Conservation (phyloP, 2,329 filamentous ascomycete species). For the Epichloe bromicola region DNA sequence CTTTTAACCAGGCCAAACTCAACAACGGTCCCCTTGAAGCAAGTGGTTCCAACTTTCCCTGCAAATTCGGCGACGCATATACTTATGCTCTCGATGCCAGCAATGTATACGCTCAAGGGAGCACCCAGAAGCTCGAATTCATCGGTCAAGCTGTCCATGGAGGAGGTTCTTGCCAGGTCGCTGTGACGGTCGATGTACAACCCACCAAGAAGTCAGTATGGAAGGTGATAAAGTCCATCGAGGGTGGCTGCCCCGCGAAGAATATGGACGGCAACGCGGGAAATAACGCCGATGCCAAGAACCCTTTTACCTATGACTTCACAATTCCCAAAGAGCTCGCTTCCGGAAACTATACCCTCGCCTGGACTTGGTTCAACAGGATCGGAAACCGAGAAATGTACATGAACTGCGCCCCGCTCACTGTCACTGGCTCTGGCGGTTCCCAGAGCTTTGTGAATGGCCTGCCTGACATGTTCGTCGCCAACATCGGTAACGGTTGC, state of each 20-base stretch:
- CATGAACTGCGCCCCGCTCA: slow-evolving; percentile 83
- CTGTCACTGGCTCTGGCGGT: slow-evolving; percentile 42
- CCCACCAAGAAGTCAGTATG: slow-evolving; percentile 57
- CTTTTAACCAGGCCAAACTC: slow-evolving; percentile 33
- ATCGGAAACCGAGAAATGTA: slow-evolving; percentile 92
- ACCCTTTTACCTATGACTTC: slow-evolving; percentile 52
- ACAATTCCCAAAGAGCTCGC: slow-evolving; percentile 58
- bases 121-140: slow-evolving; percentile 43
- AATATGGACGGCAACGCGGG: slow-evolving; percentile 44
- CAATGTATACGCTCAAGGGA: slow-evolving; percentile 43
- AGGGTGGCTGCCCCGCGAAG: slow-evolving; percentile 69
- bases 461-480: slow-evolving; percentile 60
- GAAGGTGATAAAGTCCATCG: slow-evolving; percentile 81
- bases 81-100: slow-evolving; percentile 26
- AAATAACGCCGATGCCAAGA: slow-evolving; percentile 23
- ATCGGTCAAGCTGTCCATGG: slow-evolving; percentile 67
- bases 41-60: slow-evolving; percentile 62
- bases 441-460: slow-evolving; percentile 38
- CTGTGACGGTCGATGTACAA: slow-evolving; percentile 63
- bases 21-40: slow-evolving; percentile 51
- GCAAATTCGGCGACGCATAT: slow-evolving; percentile 48
- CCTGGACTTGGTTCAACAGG: slow-evolving; percentile 93
- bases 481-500: slow-evolving; percentile 48
- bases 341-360: slow-evolving; percentile 65
- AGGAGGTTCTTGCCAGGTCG: slow-evolving; percentile 85